Evolutionary conservation across 192 early-diverging fungal species (phyloP).

Genomic region (Lobosporangium transversale): DNA sequence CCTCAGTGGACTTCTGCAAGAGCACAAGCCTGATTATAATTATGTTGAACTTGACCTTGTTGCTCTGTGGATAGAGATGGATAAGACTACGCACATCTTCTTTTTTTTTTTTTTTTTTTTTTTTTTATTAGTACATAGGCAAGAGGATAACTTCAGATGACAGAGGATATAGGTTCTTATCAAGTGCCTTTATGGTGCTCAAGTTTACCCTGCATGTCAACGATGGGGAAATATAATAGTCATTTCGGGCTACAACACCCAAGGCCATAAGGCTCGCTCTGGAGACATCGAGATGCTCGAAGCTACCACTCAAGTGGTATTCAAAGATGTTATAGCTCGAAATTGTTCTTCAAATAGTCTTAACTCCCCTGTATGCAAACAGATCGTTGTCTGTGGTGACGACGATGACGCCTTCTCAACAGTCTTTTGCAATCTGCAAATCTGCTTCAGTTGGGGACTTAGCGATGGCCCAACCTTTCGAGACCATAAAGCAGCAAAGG

Average conservation of each 20-base stretch:
- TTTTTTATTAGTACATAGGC: no score
- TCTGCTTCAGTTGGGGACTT: slow-evolving; percentile 2
- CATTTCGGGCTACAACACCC: background rate
- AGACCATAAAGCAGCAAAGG: background rate
- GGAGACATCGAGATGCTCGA: background rate
- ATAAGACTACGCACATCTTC: no score
- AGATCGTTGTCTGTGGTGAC: slow-evolving; percentile 12
- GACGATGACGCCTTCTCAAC: background rate
- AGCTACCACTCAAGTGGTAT: background rate
- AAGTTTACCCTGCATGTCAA: no score
- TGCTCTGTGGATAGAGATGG: no score
- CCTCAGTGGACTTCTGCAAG: no score
- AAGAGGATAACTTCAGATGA: no score
- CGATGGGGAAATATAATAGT: background rate
- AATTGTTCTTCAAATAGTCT: slow-evolving; percentile 6
- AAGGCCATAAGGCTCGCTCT: background rate
- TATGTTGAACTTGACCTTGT: no score
- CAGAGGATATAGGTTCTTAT: no score
- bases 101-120: no score
- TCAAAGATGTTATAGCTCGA: background rate
- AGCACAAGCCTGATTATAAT: no score
- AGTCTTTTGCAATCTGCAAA: background rate
- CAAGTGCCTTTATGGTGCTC: no score
- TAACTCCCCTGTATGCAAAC: slow-evolving; percentile 1
- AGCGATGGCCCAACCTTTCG: slow-evolving; percentile 2